Evolutionary conservation across 352 stramenopile species (phyloP), one percentile per base, ranked within the genome.

Genomic region (Phytophthora melonis): DNA sequence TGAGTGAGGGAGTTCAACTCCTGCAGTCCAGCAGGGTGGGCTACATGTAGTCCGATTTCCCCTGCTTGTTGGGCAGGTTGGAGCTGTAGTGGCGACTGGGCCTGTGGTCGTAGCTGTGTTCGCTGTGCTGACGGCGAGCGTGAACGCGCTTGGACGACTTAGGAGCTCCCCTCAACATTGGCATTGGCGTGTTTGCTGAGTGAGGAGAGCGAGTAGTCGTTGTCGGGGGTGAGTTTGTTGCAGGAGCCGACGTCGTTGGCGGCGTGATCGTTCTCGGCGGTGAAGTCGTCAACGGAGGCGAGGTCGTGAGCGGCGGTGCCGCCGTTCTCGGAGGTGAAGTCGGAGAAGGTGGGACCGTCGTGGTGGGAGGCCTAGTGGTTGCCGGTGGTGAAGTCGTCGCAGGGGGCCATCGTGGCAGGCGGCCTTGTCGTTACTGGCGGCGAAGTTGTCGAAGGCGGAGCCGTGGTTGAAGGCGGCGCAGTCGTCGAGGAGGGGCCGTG

Each of bases 221-320:
- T 32, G 19, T 39, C 50, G 10, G n/a, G 11, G 50, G 21, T 3
- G 10, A 14, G 34, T 41, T 21, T 34, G n/a, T 62, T 3, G 56
- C 25, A 4, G 19, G 14, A n/a, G 56, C 32, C 11, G 56, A 36
- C 2, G 14, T 50, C 3, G 34, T 50, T 11, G 65, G 94, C 87
- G 56, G 56, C 34, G 34, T 32, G 7, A 19, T 62, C 5, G 34
- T 50, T 9, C 11, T 7, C 3, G 55, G 55, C 3, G 54, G 13
- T 10, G 7, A 5, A 3, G 30, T 49, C 7, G 54, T 49, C 14
- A 18, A 16, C 1, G 54, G 54, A 49, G 55, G 55, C 0, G 8
- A 13, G 10, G 56, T 62, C n/a, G 56, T 52, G 10, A 16, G 2
- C 8, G 54, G 32, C 13, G 32, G 34, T 10, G 1, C 23, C n/a